phyloP scores from a whole-genome alignment of 495 filamentous ascomycete species.

The Aspergillus bridgeri region DNA sequence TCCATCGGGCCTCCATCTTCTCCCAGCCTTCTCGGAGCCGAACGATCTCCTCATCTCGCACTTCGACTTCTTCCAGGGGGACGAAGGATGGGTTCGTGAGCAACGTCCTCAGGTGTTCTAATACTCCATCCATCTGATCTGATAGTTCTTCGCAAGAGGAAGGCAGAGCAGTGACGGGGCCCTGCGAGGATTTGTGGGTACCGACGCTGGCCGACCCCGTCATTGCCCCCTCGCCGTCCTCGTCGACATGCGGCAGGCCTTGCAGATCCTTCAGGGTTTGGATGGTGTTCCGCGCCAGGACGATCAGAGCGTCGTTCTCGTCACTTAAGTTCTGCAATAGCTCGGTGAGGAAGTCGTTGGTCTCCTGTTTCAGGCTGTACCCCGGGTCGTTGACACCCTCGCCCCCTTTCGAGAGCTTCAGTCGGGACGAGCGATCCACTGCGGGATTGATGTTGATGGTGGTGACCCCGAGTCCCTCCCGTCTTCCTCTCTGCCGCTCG shows the following conservation, averaged over 20 bases:
- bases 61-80: constrained; percentile 87
- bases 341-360: constrained; percentile 86
- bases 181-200: constrained; percentile 25
- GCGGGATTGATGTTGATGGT: constrained; percentile 48
- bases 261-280: constrained; percentile 73
- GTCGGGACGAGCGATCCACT: constrained; percentile 33
- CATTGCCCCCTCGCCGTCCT: constrained; percentile 37
- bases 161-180: constrained; percentile 39
- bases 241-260: constrained; percentile 58
- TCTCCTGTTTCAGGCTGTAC: constrained; percentile 80
- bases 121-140: constrained; percentile 63
- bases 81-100: constrained; percentile 96
- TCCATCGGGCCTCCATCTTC: constrained; percentile 87
- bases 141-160: constrained; percentile 71
- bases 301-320: constrained; percentile 84
- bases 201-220: constrained; percentile 38
- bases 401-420: constrained; percentile 27
- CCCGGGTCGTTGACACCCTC: constrained; percentile 53
- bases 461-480: constrained; percentile 47
- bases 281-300: constrained; percentile 66
- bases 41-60: constrained; percentile 85
- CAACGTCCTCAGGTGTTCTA: constrained; percentile 75
- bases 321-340: constrained; percentile 85
- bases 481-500: constrained; percentile 50
- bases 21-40: constrained; percentile 80